Evolutionary conservation across 2,329 filamentous ascomycete species (phyloP).

Genomic region (Aspergillus glaucus): DNA sequence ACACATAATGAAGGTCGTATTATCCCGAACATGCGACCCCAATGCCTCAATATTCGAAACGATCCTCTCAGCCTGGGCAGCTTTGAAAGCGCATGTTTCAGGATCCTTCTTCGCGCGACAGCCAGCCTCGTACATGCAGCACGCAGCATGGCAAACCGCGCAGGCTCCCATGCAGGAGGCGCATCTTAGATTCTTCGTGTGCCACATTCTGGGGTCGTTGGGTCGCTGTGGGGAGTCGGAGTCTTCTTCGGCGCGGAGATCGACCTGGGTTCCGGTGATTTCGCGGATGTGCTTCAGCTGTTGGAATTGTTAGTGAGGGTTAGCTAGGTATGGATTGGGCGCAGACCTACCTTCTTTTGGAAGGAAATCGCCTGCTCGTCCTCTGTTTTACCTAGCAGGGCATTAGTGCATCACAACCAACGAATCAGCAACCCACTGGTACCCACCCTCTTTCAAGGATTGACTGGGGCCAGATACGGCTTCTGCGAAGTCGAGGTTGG

Average conservation of each 20-base stretch:
- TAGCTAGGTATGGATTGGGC: neutral
- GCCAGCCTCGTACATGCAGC: slow-evolving; percentile 25
- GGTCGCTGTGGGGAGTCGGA: slow-evolving; percentile 1
- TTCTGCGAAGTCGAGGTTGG: neutral
- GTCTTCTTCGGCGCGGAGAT: neutral
- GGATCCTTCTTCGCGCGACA: neutral
- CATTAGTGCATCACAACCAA: neutral
- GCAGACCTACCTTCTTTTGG: neutral
- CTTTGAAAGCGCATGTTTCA: neutral
- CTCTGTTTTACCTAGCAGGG: neutral
- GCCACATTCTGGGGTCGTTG: slow-evolving; percentile 19
- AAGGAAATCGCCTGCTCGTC: neutral
- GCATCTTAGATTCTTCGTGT: slow-evolving; percentile 28
- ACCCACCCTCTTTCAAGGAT: neutral
- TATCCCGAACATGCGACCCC: slow-evolving; percentile 20
- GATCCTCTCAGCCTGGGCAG: slow-evolving; percentile 6
- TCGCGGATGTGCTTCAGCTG: slow-evolving; percentile 8
- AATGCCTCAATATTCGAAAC: slow-evolving; percentile 15
- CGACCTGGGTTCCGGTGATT: slow-evolving; percentile 10
- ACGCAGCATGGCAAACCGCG: slow-evolving; percentile 22
- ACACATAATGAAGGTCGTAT: slow-evolving; percentile 29
- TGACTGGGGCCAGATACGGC: neutral
- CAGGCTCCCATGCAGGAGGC: slow-evolving; percentile 22
- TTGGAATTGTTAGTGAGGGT: neutral
- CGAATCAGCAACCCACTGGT: neutral